Conservation (phyloP, 179 eudicot species). For the Spergularia azorica region DNA sequence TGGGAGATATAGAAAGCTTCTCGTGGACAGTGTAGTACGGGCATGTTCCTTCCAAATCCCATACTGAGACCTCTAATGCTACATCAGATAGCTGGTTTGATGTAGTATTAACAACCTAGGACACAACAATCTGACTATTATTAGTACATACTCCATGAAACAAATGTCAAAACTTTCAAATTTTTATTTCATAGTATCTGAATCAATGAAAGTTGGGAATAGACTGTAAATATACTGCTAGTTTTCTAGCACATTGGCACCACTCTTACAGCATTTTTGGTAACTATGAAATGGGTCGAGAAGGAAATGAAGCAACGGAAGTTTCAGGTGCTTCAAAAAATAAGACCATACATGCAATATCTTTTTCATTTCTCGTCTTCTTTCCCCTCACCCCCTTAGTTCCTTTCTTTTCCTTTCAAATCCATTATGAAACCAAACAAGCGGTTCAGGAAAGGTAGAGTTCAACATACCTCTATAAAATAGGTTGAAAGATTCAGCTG, state of each 20-base stretch:
- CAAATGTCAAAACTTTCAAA: not conserved
- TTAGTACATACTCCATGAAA: not conserved
- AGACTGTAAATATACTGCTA: too few species aligned
- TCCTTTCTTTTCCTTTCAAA: too few species aligned
- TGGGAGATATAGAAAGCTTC: conserved; percentile 63
- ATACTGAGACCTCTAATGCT: conserved; percentile 80
- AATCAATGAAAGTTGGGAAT: too few species aligned
- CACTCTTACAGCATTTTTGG: too few species aligned
- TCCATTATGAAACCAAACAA: not conserved
- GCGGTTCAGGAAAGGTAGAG: not conserved
- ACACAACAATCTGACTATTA: conserved; percentile 5
- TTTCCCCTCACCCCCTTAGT: too few species aligned
- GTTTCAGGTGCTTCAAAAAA: too few species aligned
- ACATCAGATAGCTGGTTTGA: conserved; percentile 60
- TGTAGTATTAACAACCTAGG: conserved; percentile 85
- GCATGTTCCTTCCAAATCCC: conserved; percentile 83
- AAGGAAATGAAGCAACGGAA: not conserved
- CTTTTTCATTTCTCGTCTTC: not conserved
- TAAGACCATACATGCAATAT: not conserved
- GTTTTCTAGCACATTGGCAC: too few species aligned
- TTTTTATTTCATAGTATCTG: too few species aligned
- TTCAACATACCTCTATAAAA: conserved; percentile 67
- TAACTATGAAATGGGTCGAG: not conserved
- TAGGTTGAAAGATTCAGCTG: conserved; percentile 86
- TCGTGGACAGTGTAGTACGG: conserved; percentile 64